Evolutionary conservation across 768 basidiomycete species (phyloP), one percentile per base, ranked within the genome.

Genomic region (Lactarius trivialis): DNA sequence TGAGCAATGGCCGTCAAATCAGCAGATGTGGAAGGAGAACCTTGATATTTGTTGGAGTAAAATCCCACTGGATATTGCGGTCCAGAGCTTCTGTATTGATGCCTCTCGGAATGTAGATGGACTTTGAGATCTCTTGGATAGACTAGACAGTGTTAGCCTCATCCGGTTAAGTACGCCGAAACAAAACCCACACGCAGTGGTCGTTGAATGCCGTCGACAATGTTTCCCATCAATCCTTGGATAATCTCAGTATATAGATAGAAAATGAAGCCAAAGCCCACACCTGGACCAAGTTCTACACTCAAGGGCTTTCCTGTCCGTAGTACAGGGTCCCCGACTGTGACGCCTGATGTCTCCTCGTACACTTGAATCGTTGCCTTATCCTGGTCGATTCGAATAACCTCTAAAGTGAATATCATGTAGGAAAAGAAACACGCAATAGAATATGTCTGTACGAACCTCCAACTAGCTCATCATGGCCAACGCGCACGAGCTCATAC

Each of bases 301-400:
- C 91, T 93, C 60, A 99, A 83, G 33, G 97, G 97, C 74, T 99
- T 99, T 51, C 96, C 97, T 32, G 97, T 99, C 60, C 96, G 83
- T 71, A 99, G 77, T 19, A 99, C 97, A 53, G 97, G 97, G 78
- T 99, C 97, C 32, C 97, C 97, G 56, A 98, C 95, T 7, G 96
- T 98, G 45, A 99, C 97, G 58, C 97, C 97, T 48, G 96, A 97
- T 7, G 96, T 98, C 79, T 99, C 97, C 75, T 99, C 97, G 71
- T 99, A 98, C 11, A 99, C 97, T 75, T 99, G 97, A 64, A 99
- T 98, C 14, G 97, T 98, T 48, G 91, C 91, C 77, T 97, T 96
- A 77, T 99, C 97, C 65, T 86, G 86, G 68, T 98, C 97, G 76
- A 99, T 98, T 70, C 97, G 85, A 70, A 99, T 99, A 70, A 99